Evolutionary conservation across 768 basidiomycete genomes (phyloP).

Genomic region (Phylloporus sp.): DNA sequence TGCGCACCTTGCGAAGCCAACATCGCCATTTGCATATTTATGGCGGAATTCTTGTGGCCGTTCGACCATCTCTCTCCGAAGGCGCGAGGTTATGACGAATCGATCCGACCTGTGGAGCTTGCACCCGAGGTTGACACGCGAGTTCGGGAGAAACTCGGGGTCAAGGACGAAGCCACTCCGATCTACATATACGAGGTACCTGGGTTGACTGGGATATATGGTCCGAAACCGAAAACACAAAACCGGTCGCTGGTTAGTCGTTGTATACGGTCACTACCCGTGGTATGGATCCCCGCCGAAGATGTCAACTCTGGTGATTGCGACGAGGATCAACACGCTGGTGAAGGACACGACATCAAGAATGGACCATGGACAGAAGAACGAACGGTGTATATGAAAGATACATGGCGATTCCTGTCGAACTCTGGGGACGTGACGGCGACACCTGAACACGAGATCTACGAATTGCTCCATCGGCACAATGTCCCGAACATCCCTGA

Average conservation of each 20-base stretch:
- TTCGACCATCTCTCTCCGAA: not conserved
- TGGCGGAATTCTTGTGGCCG: not conserved
- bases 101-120: not conserved
- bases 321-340: not conserved
- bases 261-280: not conserved
- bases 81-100: not conserved
- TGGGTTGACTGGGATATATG: not conserved
- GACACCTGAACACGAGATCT: not conserved
- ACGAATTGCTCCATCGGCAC: not conserved
- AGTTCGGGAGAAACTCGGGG: not conserved
- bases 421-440: not conserved
- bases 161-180: not conserved
- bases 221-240: not conserved
- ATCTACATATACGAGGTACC: not conserved
- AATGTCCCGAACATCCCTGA: conserved; percentile 1
- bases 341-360: not conserved
- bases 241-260: not conserved
- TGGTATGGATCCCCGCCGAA: no score
- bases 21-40: no score
- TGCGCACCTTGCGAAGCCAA: no score
- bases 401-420: conserved; percentile 4
- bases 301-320: no score
- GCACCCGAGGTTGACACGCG: not conserved
- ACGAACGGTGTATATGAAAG: not conserved
- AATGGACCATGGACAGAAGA: not conserved